Evolutionary conservation across 2,329 filamentous ascomycete species (phyloP), one percentile per base, ranked within the genome.

Genomic region (Emergomyces orientalis): DNA sequence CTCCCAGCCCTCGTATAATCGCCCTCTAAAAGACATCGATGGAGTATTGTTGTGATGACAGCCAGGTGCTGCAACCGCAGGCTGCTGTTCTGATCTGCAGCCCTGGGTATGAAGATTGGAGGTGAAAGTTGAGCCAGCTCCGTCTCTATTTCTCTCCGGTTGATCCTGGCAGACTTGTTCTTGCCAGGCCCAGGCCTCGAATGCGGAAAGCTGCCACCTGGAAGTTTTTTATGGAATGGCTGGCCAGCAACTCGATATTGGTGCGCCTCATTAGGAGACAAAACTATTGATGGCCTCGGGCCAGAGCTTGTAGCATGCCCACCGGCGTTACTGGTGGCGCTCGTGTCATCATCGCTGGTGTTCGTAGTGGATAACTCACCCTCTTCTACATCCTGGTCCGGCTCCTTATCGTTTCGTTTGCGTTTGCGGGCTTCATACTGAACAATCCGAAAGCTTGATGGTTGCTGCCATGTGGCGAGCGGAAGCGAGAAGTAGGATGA

Each of bases 1-100:
- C 89, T 81, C 59, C 84, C 84, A 0, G 92, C 91, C 49, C 88
- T 86, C 1, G 80, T 67, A 64, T 91, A 87, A 69, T 95, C 88
- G 39, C 86, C 84, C 65, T 85, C 80, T 34, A 87, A 81, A 49
- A 97, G 80, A 69, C 87, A 90, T 43, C 84, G 84, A 73, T 94
- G 88, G 68, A 94, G 76, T 22, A 92, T 79, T 3, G 86, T 81
- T 1, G 86, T 86, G 63, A 96, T 76, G 13, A 87, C 83, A 62
- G 83, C 80, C 5, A 93, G 74, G 74, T 92, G 87, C 22, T 76
- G 78, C 32, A 77, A 65, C 41, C 77, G 77, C 52, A 79, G 68
- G 57, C 72, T 76, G 51, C 72, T 76, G 51, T 72, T 69, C 45
- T 71, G 68, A 19, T 70, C 72, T 47, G 70, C 64, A 54, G 73